Percentiles rank a stretch among this genome's conserved stretches.
Evolutionary conservation across 2,329 filamentous ascomycete genomes (phyloP).

Genomic region (Dothidotthia symphoricarpi): DNA sequence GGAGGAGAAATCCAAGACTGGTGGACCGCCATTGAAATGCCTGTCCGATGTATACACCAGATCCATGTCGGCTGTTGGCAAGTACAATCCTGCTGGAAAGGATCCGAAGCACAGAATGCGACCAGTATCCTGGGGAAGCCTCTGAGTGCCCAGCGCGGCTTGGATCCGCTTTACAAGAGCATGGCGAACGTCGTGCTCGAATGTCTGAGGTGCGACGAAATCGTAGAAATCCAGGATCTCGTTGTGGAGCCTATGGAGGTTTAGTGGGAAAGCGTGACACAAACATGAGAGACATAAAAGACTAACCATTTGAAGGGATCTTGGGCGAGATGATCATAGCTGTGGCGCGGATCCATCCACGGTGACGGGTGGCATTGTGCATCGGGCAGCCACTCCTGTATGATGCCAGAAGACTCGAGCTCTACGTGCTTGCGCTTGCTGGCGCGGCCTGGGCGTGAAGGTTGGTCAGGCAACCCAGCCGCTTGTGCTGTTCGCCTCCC

Average conservation of each 20-base stretch:
- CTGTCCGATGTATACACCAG: slow-evolving; percentile 74
- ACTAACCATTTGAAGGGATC: slow-evolving; percentile 52
- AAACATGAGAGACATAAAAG: background rate
- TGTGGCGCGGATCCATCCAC: slow-evolving; percentile 20
- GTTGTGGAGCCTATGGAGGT: slow-evolving; percentile 67
- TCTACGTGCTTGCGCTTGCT: slow-evolving; percentile 68
- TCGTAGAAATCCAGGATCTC: slow-evolving; percentile 89
- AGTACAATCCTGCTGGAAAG: slow-evolving; percentile 76
- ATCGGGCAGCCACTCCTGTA: slow-evolving; percentile 45
- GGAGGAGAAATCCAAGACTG: slow-evolving; percentile 25
- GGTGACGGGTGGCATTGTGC: slow-evolving; percentile 53
- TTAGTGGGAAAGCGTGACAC: background rate
- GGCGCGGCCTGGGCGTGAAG: slow-evolving; percentile 9
- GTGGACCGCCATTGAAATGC: slow-evolving; percentile 53
- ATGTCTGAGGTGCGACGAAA: slow-evolving; percentile 72
- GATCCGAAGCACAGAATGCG: slow-evolving; percentile 82
- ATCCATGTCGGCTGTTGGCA: slow-evolving; percentile 88
- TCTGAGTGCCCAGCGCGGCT: slow-evolving; percentile 49
- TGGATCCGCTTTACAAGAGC: slow-evolving; percentile 71
- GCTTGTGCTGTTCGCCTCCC: slow-evolving; percentile 6
- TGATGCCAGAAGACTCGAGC: slow-evolving; percentile 34
- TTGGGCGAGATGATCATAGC: slow-evolving; percentile 55
- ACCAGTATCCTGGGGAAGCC: slow-evolving; percentile 43
- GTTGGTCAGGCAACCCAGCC: slow-evolving; percentile 11
- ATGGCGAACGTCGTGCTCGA: slow-evolving; percentile 72